A percentile compares a stretch with the other conserved stretches of the same genome.
Conservation (phyloP, 371 early-diverging fungal genomes). For the Lichtheimia ornata region DNA sequence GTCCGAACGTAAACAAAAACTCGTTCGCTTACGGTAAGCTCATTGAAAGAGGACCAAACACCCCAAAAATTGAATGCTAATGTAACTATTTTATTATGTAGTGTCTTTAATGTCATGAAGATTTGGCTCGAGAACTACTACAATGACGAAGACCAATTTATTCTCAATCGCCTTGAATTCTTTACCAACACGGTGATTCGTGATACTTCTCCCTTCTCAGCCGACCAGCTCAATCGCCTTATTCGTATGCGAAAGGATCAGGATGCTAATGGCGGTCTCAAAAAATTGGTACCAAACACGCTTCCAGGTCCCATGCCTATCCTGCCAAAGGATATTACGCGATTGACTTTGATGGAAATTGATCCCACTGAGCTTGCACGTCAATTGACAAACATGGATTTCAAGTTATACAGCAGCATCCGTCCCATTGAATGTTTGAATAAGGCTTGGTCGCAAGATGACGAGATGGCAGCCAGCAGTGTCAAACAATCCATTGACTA, state of each 20-base stretch:
- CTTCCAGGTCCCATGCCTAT: conserved; percentile 68
- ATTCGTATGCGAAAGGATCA: conserved; percentile 69
- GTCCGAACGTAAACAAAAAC: conserved; percentile 81
- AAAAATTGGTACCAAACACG: conserved; percentile 63
- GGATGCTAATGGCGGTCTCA: conserved; percentile 45
- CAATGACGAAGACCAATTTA: conserved; percentile 65
- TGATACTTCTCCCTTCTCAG: conserved; percentile 67
- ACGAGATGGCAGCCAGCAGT: conserved; percentile 56
- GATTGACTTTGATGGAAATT: conserved; percentile 73
- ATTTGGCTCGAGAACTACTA: conserved; percentile 88
- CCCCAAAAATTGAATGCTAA: not conserved
- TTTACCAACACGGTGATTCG: conserved; percentile 78
- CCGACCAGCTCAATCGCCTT: conserved; percentile 67
- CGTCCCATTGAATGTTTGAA: conserved; percentile 82
- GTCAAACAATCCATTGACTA: conserved; percentile 74
- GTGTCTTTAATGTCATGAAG: conserved; percentile 81
- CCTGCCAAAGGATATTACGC: conserved; percentile 63
- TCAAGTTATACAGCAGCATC: conserved; percentile 74
- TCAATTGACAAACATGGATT: conserved; percentile 88
- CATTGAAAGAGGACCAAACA: not conserved
- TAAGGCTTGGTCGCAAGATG: conserved; percentile 84
- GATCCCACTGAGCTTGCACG: conserved; percentile 92
- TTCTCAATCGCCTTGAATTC: conserved; percentile 67
- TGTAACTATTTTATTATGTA: conserved; percentile 2
- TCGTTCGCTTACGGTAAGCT: conserved; percentile 72